phyloP scores from a whole-genome alignment of 352 stramenopile species.

The Phytophthora aleatoria region DNA sequence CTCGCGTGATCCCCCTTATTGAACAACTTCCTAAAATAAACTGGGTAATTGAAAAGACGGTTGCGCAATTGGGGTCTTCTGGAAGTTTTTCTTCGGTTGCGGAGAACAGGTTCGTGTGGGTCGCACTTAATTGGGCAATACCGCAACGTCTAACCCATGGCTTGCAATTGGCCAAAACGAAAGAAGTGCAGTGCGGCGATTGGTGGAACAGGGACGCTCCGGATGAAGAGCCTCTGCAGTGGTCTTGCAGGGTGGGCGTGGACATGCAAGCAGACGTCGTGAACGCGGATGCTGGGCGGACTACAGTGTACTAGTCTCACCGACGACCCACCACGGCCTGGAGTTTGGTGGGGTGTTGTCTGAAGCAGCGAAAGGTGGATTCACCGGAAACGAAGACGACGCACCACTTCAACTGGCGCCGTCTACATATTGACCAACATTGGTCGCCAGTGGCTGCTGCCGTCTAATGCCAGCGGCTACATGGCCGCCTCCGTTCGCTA shows the following conservation, averaged over 20 bases:
- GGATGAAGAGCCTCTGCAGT: background rate
- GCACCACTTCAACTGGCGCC: background rate
- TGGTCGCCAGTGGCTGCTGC: background rate
- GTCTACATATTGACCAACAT: background rate
- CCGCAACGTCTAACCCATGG: background rate
- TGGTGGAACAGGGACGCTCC: constrained; percentile 12
- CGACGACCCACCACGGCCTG: background rate
- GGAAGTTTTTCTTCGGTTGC: constrained; percentile 49
- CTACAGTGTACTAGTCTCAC: too few species aligned
- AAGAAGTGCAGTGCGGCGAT: background rate
- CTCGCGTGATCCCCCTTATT: constrained; percentile 16
- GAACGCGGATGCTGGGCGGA: background rate
- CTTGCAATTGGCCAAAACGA: constrained; percentile 27
- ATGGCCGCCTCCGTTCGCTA: background rate
- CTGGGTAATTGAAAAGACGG: constrained; percentile 7
- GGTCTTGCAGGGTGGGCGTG: constrained; percentile 1
- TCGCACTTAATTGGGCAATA: constrained; percentile 20
- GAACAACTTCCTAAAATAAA: constrained; percentile 12
- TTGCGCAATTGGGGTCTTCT: constrained; percentile 39
- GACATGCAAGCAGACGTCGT: background rate
- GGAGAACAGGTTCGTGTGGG: constrained; percentile 20
- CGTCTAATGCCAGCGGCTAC: background rate
- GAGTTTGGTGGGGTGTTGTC: background rate
- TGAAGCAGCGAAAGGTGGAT: background rate
- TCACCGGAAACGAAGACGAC: background rate